phyloP scores from a whole-genome alignment of 177 flowering plant species.

The Vitis hybrid region DNA sequence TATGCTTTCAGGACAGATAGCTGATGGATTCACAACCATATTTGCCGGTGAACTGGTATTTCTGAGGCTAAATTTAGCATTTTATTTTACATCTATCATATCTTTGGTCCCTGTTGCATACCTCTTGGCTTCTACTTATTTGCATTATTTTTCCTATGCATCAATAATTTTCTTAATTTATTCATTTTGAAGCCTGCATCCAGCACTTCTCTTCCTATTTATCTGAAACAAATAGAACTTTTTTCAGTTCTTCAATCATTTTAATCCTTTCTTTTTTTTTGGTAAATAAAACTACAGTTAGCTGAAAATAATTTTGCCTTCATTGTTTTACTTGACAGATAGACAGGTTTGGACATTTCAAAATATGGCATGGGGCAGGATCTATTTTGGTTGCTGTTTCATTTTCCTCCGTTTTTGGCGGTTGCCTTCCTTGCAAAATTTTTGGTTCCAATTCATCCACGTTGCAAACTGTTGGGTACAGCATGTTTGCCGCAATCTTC shows the following conservation, averaged over 20 bases:
- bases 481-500: constrained; percentile 84
- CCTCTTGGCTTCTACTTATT: neutral
- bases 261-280: neutral
- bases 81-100: neutral
- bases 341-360: constrained; percentile 96
- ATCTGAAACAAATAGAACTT: neutral
- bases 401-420: constrained; percentile 94
- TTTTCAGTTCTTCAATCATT: neutral
- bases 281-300: neutral
- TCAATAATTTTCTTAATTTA: neutral
- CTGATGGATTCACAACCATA: constrained; percentile 82
- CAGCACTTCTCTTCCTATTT: constrained; percentile 1
- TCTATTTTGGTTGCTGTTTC: constrained; percentile 83
- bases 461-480: constrained; percentile 68
- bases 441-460: constrained; percentile 48
- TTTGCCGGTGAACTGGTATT: constrained; percentile 93
- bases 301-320: neutral
- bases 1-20: constrained; percentile 93
- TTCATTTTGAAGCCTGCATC: neutral
- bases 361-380: constrained; percentile 93
- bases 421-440: constrained; percentile 78
- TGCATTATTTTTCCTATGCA: neutral
- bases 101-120: neutral
- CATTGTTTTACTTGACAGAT: constrained; percentile 46
- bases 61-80: no score